phyloP scores from a whole-genome alignment of 495 filamentous ascomycete species.

The Podospora sp. region DNA sequence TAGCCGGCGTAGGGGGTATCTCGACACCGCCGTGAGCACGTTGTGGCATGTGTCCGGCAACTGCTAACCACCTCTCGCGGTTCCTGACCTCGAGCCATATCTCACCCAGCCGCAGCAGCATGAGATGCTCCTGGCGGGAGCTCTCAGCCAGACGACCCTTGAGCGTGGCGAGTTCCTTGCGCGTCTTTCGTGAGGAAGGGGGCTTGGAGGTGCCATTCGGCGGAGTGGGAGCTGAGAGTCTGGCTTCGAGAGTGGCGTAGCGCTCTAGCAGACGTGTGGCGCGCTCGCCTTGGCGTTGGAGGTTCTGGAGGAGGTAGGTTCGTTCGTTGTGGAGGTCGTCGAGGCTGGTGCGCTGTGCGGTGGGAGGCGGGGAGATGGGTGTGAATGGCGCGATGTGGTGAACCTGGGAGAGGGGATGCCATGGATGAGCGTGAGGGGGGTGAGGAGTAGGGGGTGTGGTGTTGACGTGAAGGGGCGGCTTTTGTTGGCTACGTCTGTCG shows the following conservation, averaged over 20 bases:
- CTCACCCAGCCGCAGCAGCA: constrained; percentile 46
- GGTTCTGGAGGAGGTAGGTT: constrained; percentile 40
- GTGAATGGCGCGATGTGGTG: background rate
- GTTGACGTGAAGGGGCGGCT: background rate
- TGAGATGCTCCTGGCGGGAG: constrained; percentile 43
- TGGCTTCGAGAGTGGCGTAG: constrained; percentile 34
- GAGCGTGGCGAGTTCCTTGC: constrained; percentile 21
- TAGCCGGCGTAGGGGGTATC: too few species aligned
- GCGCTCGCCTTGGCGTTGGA: constrained; percentile 40
- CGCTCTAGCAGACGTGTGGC: constrained; percentile 36
- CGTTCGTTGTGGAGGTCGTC: constrained; percentile 44
- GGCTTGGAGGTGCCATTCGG: background rate
- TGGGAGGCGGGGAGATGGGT: background rate
- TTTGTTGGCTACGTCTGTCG: background rate
- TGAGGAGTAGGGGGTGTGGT: background rate
- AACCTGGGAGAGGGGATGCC: background rate
- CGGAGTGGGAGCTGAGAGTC: constrained; percentile 11
- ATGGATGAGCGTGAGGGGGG: background rate
- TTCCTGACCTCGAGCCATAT: constrained; percentile 47
- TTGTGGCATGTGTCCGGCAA: background rate
- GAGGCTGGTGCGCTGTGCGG: constrained; percentile 31
- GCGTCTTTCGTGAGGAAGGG: background rate
- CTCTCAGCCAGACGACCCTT: constrained; percentile 37
- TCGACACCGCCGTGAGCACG: background rate
- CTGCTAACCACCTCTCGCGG: constrained; percentile 35